Evolutionary conservation across 371 early-diverging fungal genomes (phyloP).

Genomic region (Apophysomyces trapeziformis): DNA sequence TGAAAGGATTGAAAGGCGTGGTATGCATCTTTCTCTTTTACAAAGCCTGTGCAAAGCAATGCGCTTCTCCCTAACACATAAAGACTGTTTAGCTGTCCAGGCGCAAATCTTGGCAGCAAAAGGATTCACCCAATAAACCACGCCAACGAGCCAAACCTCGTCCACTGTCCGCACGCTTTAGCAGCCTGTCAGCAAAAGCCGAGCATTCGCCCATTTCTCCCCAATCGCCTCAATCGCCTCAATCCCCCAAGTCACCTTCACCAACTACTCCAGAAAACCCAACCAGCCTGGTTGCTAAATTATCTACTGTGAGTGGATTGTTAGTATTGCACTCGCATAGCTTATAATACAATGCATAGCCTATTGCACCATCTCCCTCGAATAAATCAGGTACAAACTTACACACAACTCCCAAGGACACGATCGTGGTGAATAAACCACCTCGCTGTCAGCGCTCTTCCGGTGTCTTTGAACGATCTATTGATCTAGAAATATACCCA

Average conservation of each 20-base stretch:
- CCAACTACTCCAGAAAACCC: not conserved
- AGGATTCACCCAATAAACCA: conserved; percentile 23
- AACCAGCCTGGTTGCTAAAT: not conserved
- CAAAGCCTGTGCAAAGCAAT: not conserved
- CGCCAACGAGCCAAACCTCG: conserved; percentile 13
- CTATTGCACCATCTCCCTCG: conserved; percentile 57
- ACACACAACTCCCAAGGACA: conserved; percentile 81
- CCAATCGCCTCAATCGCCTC: not conserved
- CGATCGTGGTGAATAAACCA: conserved; percentile 77
- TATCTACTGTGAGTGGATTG: not conserved
- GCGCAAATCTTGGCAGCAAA: conserved; percentile 31
- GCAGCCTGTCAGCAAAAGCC: not conserved
- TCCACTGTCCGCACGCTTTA: not conserved
- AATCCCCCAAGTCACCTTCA: not conserved
- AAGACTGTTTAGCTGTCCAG: conserved; percentile 33
- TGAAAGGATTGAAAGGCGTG: conserved; percentile 48
- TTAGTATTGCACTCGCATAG: not conserved
- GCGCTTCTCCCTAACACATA: not conserved
- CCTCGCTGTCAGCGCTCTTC: conserved; percentile 89
- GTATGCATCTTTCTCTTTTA: conserved; percentile 23
- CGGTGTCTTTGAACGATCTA: conserved; percentile 76
- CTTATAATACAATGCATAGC: conserved; percentile 3
- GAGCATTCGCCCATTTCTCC: not conserved
- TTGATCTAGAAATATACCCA: conserved; percentile 80
- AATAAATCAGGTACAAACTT: conserved; percentile 67